phyloP scores from a whole-genome alignment of 257 asterid genomes.

The Linderniella brevidens region DNA sequence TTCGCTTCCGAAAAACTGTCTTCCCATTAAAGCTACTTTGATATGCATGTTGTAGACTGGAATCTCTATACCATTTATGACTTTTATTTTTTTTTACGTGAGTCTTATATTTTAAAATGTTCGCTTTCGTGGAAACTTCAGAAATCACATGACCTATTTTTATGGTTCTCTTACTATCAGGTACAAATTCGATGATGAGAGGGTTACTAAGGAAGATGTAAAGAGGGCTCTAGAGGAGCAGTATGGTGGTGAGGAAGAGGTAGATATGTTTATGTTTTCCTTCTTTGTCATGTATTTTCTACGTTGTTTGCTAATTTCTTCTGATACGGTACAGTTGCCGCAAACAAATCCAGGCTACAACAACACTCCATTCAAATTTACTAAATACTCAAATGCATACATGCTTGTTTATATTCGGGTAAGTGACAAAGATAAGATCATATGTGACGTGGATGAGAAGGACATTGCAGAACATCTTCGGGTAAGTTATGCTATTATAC shows the following conservation, averaged over 20 bases:
- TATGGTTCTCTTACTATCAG: conserved; percentile 16
- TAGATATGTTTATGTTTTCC: conserved; percentile 12
- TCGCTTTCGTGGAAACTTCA: not conserved
- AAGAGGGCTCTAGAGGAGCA: conserved; percentile 52
- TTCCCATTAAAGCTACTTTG: not conserved
- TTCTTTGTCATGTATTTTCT: conserved; percentile 1
- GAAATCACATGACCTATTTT: not conserved
- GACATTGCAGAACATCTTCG: conserved; percentile 56
- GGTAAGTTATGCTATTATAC: conserved; percentile 19
- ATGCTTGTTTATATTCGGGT: conserved; percentile 59
- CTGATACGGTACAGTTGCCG: conserved; percentile 23
- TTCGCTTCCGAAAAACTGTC: not conserved
- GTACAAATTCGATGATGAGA: conserved; percentile 62
- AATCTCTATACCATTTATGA: too few species aligned
- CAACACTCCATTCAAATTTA: conserved; percentile 44
- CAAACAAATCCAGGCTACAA: conserved; percentile 59
- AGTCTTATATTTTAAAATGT: not conserved
- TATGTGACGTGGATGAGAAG: conserved; percentile 55
- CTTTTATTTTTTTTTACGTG: too few species aligned
- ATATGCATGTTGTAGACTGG: not conserved
- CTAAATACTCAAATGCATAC: conserved; percentile 57
- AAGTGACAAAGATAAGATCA: conserved; percentile 56
- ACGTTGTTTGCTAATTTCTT: conserved; percentile 14
- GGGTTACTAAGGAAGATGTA: conserved; percentile 51
- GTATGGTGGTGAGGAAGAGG: conserved; percentile 68